phyloP scores from a whole-genome alignment of 495 filamentous ascomycete genomes.

The Monascus purpureus region DNA sequence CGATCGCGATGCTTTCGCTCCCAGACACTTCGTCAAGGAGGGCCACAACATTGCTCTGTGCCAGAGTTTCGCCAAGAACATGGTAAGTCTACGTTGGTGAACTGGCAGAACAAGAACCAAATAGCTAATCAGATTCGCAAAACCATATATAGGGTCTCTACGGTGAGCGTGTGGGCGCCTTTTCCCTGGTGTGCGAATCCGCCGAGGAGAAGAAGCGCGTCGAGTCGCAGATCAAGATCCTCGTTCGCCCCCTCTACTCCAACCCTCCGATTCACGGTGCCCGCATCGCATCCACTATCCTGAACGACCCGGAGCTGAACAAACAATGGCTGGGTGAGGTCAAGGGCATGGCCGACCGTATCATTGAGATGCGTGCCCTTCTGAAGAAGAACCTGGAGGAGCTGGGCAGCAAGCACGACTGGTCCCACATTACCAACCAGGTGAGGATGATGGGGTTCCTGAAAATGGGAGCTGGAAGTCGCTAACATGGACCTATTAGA shows the following conservation, averaged over 20 bases:
- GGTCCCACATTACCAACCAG: conserved; percentile 95
- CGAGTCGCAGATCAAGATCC: conserved; percentile 96
- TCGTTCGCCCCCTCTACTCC: conserved; percentile 93
- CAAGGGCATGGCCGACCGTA: conserved; percentile 97
- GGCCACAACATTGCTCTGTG: conserved; percentile 80
- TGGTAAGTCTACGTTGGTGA: conserved; percentile 60
- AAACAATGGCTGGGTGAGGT: conserved; percentile 93
- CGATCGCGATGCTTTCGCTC: conserved; percentile 80
- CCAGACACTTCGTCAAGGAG: conserved; percentile 81
- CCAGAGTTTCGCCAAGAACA: conserved; percentile 99
- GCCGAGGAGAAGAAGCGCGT: conserved; percentile 90
- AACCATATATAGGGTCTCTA: conserved; percentile 60
- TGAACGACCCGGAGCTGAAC: conserved; percentile 77
- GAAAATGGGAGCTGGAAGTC: too few species aligned
- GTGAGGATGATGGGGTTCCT: conserved; percentile 10
- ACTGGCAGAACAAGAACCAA: neutral
- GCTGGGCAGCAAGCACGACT: conserved; percentile 89
- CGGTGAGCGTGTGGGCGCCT: conserved; percentile 94
- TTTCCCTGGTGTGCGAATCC: conserved; percentile 76
- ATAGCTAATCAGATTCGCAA: neutral
- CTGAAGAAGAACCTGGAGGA: conserved; percentile 89
- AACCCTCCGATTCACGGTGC: conserved; percentile 96
- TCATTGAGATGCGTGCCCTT: conserved; percentile 91
- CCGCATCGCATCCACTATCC: conserved; percentile 82
- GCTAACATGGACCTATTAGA: too few species aligned